Evolutionary conservation across 768 basidiomycete genomes (phyloP), one percentile per base, ranked within the genome.

Genomic region (Termitomyces sp.): DNA sequence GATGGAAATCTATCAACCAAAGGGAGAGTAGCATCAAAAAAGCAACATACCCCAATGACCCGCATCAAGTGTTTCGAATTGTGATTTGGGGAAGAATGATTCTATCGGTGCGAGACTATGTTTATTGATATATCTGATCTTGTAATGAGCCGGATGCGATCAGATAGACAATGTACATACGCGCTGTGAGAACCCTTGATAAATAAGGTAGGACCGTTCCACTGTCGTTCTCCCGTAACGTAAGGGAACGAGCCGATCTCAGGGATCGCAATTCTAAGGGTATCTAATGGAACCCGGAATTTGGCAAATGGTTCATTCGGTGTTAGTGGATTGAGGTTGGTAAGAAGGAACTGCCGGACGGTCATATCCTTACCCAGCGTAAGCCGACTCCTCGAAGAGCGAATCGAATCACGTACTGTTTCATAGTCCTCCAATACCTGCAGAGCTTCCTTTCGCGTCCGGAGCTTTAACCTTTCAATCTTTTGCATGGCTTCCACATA

Each of bases 161-260:
- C 22, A 33, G 37, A 33, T 4, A 24, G 9, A 5, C 4, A 20
- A 52, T 52, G 31, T 1, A 75, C 81, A 44, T 46, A 89, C 81
- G 78, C 82, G 80, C 88, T 90, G 71, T 80, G 82, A n/a, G 74
- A 68, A 4, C 92, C 92, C 65, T 92, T 92, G 60, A 92, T 76
- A 65, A 92, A 86, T 29, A 94, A 64, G 1, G 85, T 80, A 34
- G 72, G 75, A 0, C 87, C 87, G 3, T 73, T 63, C 76, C 81
- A 85, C 5, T 57, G 67, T 22, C 72, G 72, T 56, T 86, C 63
- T 0, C 77, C 83, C 0, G 85, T 80, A 29, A 64, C 68, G 64
- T 87, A 91, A 0, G 92, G 92, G 67, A 95, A 94, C 15, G 75
- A 75, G 7, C 90, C 93, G 4, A 94, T 77, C 37, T 85, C 79